These are phyloP conservation scores for Ceratobasidium papillatum DNA, from an alignment of 1,284 basidiomycete genomes.

Conservation along the genomic window DNA sequence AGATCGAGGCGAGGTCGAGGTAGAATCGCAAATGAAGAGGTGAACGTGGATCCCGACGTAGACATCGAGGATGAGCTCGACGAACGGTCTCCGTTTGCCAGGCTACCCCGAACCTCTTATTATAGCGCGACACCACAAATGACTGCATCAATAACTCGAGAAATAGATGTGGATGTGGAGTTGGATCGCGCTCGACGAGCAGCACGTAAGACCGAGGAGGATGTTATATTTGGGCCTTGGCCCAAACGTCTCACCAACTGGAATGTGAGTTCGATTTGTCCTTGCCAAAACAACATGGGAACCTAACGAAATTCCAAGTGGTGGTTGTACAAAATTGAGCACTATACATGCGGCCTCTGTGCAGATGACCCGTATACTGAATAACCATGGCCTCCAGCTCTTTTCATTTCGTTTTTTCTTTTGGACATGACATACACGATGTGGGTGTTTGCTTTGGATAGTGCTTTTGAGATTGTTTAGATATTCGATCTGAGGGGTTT, in stretches of 20 bases:
- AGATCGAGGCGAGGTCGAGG: constrained; percentile 14
- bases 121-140: constrained; percentile 31
- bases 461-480: constrained; percentile 7
- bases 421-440: background rate
- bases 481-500: background rate
- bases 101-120: constrained; percentile 3
- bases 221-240: constrained; percentile 68
- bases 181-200: constrained; percentile 53
- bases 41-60: constrained; percentile 19
- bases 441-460: background rate
- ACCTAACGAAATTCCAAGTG: background rate
- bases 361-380: constrained; percentile 33
- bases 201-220: constrained; percentile 55
- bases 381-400: background rate
- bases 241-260: constrained; percentile 70
- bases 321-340: constrained; percentile 39
- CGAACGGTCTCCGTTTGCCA: constrained; percentile 23
- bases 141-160: constrained; percentile 40
- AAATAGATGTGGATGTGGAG: constrained; percentile 51
- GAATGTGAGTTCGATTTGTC: constrained; percentile 61
- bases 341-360: constrained; percentile 32
- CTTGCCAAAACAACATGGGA: background rate
- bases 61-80: constrained; percentile 25
- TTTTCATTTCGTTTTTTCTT: background rate
- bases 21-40: constrained; percentile 24